These are phyloP conservation scores for Arabidopsis thaliana DNA, from an alignment of 345 rosid species.

Conservation along the genomic window TAIR10.1 NC_003076.8:7218001-7218500, in stretches of 20 bases:
- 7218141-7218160: slow-evolving; percentile 99
- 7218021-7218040: not conserved
- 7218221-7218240: slow-evolving; percentile 91
- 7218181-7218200: slow-evolving; percentile 83
- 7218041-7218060: slow-evolving; percentile 15
- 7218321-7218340: slow-evolving; percentile 60
- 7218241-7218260: slow-evolving; percentile 78
- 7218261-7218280: not conserved
- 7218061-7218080: not conserved
- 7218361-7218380: slow-evolving; percentile 95
- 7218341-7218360: slow-evolving; percentile 87
- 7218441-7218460: not conserved
- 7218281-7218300: not conserved
- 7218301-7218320: slow-evolving; percentile 16
- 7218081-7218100: slow-evolving; percentile 59
- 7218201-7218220: slow-evolving; percentile 96
- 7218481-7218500: slow-evolving; percentile 6
- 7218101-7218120: slow-evolving; percentile 90
- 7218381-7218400: slow-evolving; percentile 87
- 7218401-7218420: slow-evolving; percentile 48
- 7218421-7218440: slow-evolving; percentile 26
- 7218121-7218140: slow-evolving; percentile 89
- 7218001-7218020: not conserved
- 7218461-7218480: not conserved
- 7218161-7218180: slow-evolving; percentile 73